Percentiles rank a stretch among this genome's conserved stretches.
Conservation (phyloP, 371 early-diverging fungal genomes). For the Mortierella sp. region DNA sequence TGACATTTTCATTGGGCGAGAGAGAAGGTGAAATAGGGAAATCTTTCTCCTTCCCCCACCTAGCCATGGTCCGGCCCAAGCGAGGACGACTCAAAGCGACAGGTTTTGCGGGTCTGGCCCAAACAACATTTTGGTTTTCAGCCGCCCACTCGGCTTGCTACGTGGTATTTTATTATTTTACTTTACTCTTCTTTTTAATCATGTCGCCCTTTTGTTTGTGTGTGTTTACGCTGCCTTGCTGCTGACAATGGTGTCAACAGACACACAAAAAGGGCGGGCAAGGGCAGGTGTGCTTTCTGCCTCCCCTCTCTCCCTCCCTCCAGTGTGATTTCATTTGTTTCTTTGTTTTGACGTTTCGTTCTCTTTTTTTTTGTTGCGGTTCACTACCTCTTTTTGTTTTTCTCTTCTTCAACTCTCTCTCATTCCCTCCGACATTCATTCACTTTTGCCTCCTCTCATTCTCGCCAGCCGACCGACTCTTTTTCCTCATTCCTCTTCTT, state of each 20-base stretch:
- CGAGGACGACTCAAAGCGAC: conserved; percentile 1
- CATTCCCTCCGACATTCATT: not conserved
- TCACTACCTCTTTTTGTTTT: not conserved
- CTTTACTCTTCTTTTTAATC: not conserved
- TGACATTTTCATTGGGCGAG: not conserved
- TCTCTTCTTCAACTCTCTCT: not conserved
- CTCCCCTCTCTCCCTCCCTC: not conserved
- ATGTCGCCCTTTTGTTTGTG: not conserved
- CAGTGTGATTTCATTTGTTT: not conserved
- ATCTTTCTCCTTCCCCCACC: not conserved
- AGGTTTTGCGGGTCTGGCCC: not conserved
- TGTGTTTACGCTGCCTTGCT: not conserved
- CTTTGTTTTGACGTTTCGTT: not conserved
- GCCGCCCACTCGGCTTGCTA: conserved; percentile 14
- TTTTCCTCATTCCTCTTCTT: not conserved
- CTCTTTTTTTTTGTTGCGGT: not conserved
- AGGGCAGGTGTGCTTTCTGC: not conserved
- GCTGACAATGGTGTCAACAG: conserved; percentile 3
- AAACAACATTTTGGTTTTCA: not conserved
- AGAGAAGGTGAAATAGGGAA: not conserved
- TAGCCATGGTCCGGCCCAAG: not conserved
- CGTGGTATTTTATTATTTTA: no score
- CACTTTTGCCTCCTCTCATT: not conserved
- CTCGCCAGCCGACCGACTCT: not conserved
- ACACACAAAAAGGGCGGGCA: not conserved